Base-by-base conservation (phyloP, 106 monocot genomes). In the Dendrobium officinale region DNA sequence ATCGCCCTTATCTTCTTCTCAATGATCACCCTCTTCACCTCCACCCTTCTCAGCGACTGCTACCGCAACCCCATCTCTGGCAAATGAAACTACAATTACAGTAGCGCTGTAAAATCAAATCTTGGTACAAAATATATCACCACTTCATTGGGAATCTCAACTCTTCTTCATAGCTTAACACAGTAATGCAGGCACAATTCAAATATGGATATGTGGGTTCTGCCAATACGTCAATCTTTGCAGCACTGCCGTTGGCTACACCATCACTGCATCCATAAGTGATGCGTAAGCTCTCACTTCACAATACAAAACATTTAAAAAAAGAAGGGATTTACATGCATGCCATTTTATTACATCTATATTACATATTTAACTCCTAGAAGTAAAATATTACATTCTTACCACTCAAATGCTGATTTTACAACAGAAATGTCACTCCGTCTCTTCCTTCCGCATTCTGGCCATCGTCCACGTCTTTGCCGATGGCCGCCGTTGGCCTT, bases 261-360 rank as follows among this genome's bases (percentile, higher is more conserved):
- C 85, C 15, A 88, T 93, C 43, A 93, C 90, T 3, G 83, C 88
- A n/a, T 80, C 84, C 15, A 88, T 85, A 20, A 91, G 90, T 73
- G 82, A 84, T 0, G 88, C 80, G 90, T 93, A 88, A 85, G 87
- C 61, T 61, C 61, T 61, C 20, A n/a, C 61, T 22, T 61, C 61
- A 22, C 61, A 24, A 61, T 22, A n/a, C 6, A n/a, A n/a, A n/a
- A 61, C 22, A 20, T 61, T 5, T 22, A 6, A 7, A 15, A 9
- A 15, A 17, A 64, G 3, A 29, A 29, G 1, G 27, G 27, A 29
- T 1, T 29, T 29, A 29, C 29, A 29, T 29, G 0, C 31, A 31
- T 31, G 31, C 1, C 31, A 31, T 1, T 31, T 31, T 31, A 31
- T 31, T 31, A 31, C 31, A 31, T 31, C 1, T 31, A 31, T 31